Percentiles rank a stretch among this genome's conserved stretches.
Conservation (phyloP, 2,329 filamentous ascomycete genomes). For the Colletotrichum scovillei region DNA sequence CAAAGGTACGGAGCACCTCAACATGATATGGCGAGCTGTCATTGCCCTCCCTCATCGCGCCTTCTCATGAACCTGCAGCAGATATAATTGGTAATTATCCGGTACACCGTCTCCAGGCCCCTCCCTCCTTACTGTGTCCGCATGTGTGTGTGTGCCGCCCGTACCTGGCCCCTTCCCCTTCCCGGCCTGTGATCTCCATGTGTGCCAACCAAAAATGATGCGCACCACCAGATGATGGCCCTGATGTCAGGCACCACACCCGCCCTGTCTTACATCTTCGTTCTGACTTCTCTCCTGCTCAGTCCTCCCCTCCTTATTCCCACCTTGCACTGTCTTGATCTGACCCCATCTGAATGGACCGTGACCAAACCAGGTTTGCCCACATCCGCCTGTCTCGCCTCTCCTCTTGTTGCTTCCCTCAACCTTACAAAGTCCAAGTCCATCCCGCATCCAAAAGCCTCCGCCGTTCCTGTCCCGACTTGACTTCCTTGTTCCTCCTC, state of each 20-base stretch:
- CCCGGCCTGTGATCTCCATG: conserved; percentile 20
- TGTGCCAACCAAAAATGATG: conserved; percentile 4
- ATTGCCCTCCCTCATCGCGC: neutral
- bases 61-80: neutral
- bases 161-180: conserved; percentile 33
- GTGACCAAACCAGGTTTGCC: neutral
- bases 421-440: conserved; percentile 30
- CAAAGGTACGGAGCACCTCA: neutral
- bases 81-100: conserved; percentile 3
- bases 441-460: conserved; percentile 32
- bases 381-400: neutral
- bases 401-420: neutral
- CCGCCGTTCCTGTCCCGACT: conserved; percentile 4
- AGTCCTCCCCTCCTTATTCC: neutral
- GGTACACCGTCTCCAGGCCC: conserved; percentile 27
- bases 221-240: conserved; percentile 17
- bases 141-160: neutral
- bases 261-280: neutral
- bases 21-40: neutral
- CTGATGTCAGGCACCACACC: conserved; percentile 30
- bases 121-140: conserved; percentile 18
- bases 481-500: conserved; percentile 7
- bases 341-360: neutral
- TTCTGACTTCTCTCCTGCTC: conserved; percentile 4
- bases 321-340: conserved; percentile 19